A percentile compares a stretch with the other conserved stretches of the same genome.
Conservation (phyloP, 179 eudicot genomes). For the Beta macrorhiza region DNA sequence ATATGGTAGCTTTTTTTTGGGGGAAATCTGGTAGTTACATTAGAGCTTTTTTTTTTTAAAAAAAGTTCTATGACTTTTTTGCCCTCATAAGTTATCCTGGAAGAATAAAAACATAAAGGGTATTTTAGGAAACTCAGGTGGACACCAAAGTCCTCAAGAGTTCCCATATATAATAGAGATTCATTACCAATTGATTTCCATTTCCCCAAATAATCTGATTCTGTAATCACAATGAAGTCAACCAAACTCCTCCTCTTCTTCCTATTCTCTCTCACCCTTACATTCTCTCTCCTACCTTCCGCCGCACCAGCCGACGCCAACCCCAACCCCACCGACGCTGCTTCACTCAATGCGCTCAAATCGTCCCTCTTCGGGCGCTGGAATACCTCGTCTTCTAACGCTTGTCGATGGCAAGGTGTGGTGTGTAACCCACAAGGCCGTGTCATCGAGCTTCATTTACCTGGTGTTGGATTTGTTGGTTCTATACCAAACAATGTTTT, state of each 20-base stretch:
- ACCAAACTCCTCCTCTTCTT: background rate
- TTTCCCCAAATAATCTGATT: background rate
- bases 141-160: too few relatives aligned
- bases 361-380: slow-evolving; percentile 59
- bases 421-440: slow-evolving; percentile 23
- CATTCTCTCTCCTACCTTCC: slow-evolving; percentile 21
- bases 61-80: too few relatives aligned
- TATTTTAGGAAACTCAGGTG: too few relatives aligned
- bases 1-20: too few relatives aligned
- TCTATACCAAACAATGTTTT: slow-evolving; percentile 36
- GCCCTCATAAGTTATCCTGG: too few relatives aligned
- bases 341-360: slow-evolving; percentile 47
- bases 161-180: too few relatives aligned
- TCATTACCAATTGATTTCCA: background rate
- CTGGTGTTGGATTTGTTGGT: slow-evolving; percentile 50
- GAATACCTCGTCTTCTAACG: slow-evolving; percentile 44
- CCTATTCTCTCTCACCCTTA: background rate
- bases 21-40: too few relatives aligned
- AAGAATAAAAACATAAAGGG: too few relatives aligned
- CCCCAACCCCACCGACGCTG: slow-evolving; percentile 29
- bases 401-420: slow-evolving; percentile 65
- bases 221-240: slow-evolving; percentile 6
- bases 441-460: slow-evolving; percentile 47
- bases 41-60: too few relatives aligned
- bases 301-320: slow-evolving; percentile 33